Conservation (phyloP, 2,329 filamentous ascomycete genomes). For the Aspergillus pseudonomiae region DNA sequence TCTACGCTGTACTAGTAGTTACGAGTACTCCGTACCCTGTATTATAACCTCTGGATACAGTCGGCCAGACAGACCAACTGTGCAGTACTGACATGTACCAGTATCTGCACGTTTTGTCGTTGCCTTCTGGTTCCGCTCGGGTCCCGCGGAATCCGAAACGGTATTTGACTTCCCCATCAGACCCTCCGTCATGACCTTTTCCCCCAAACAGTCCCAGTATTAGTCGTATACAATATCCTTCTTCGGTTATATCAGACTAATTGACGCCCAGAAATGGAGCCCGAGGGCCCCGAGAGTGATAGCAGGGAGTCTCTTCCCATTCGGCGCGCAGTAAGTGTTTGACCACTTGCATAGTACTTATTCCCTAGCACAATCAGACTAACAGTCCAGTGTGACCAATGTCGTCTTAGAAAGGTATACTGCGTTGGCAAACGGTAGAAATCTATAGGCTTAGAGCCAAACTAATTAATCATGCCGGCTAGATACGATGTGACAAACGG, state of each 20-base stretch:
- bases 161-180: conserved; percentile 4
- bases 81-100: no score
- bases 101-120: background rate
- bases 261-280: conserved; percentile 29
- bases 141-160: conserved; percentile 7
- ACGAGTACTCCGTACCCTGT: no score
- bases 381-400: conserved; percentile 38
- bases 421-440: background rate
- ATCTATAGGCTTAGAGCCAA: background rate
- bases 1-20: no score
- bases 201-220: background rate
- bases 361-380: background rate
- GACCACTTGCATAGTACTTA: background rate
- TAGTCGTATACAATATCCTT: background rate
- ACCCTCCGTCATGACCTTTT: background rate
- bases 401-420: conserved; percentile 36
- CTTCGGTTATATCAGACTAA: background rate
- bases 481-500: conserved; percentile 48
- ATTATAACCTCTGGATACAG: no score
- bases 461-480: conserved; percentile 4
- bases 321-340: conserved; percentile 36
- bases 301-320: conserved; percentile 20
- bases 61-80: no score
- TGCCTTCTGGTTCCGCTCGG: background rate
- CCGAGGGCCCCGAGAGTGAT: conserved; percentile 34